Conservation (phyloP, 495 filamentous ascomycete species). For the Trichocladium antarcticum region DNA sequence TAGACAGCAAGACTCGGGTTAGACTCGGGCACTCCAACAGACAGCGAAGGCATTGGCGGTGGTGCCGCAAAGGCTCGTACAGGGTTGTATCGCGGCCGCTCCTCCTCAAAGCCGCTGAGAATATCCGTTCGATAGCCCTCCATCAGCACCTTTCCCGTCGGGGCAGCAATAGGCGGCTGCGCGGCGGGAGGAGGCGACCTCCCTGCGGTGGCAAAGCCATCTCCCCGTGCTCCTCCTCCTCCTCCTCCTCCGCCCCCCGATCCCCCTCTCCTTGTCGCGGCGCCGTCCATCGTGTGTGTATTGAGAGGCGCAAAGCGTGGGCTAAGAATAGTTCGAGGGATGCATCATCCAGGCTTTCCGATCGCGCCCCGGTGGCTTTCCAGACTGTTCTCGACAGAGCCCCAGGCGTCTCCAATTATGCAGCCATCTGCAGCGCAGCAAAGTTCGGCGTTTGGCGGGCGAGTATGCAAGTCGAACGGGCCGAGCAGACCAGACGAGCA, state of each 20-base stretch:
- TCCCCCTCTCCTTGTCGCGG: constrained; percentile 7
- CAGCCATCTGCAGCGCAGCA: not conserved
- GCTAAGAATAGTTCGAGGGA: not conserved
- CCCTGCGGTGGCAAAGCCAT: constrained; percentile 9
- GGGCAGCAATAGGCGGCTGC: constrained; percentile 15
- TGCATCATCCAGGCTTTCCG: constrained; percentile 6
- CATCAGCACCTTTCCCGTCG: constrained; percentile 29
- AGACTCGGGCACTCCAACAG: not conserved
- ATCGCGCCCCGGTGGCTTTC: too few relatives aligned
- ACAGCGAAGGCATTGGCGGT: not conserved
- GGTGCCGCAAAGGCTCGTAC: constrained; percentile 26
- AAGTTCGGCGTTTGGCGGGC: not conserved
- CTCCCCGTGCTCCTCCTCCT: not conserved
- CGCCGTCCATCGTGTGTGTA: constrained; percentile 15
- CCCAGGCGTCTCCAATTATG: not conserved
- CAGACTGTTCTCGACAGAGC: too few relatives aligned
- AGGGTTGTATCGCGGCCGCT: constrained; percentile 37
- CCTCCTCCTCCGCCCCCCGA: constrained; percentile 1
- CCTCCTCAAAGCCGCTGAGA: constrained; percentile 33
- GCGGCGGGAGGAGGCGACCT: constrained; percentile 3
- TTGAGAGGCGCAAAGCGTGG: not conserved
- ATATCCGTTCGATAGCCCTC: constrained; percentile 41
- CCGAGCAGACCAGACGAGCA: too few relatives aligned
- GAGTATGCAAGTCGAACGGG: too few relatives aligned
- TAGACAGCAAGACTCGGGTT: constrained; percentile 5